These are phyloP conservation scores for Gentiana dahurica DNA, from an alignment of 257 asterid genomes.

Conservation along the genomic window DNA sequence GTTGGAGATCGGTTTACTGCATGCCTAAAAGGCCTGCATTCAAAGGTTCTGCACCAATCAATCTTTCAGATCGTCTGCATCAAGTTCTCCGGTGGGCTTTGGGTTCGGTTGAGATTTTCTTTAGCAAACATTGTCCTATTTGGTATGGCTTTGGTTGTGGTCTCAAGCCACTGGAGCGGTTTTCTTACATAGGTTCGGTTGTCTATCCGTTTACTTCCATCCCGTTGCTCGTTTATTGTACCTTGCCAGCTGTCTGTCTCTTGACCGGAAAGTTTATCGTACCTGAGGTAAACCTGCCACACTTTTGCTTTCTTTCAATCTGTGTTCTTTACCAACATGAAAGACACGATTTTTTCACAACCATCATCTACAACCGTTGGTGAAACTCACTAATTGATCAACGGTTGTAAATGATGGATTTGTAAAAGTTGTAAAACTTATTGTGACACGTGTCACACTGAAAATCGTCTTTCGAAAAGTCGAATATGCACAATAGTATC, in stretches of 20 bases:
- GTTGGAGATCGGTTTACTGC: slow-evolving; percentile 97
- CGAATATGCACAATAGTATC: no score
- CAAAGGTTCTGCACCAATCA: slow-evolving; percentile 94
- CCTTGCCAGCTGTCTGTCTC: slow-evolving; percentile 90
- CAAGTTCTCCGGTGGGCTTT: slow-evolving; percentile 98
- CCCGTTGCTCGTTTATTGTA: slow-evolving; percentile 80
- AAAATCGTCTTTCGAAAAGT: no score
- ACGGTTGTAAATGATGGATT: no score
- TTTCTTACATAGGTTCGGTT: slow-evolving; percentile 82
- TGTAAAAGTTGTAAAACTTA: no score
- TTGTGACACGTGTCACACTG: no score
- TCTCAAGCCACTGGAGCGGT: slow-evolving; percentile 86
- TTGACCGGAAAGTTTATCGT: slow-evolving; percentile 90
- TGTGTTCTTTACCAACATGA: no score
- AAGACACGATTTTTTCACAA: no score
- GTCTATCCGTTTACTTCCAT: slow-evolving; percentile 89
- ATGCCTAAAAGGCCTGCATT: slow-evolving; percentile 79
- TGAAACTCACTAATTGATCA: no score
- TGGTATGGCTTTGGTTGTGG: slow-evolving; percentile 99
- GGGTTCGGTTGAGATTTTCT: slow-evolving; percentile 84
- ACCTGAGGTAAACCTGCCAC: slow-evolving; percentile 49
- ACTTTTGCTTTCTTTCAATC: no score
- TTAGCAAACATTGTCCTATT: slow-evolving; percentile 92
- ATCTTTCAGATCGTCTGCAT: slow-evolving; percentile 93
- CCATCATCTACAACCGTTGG: no score